Evolutionary conservation across 352 stramenopile genomes (phyloP), one percentile per base, ranked within the genome.

Genomic region (Globisporangium camurandrum): DNA sequence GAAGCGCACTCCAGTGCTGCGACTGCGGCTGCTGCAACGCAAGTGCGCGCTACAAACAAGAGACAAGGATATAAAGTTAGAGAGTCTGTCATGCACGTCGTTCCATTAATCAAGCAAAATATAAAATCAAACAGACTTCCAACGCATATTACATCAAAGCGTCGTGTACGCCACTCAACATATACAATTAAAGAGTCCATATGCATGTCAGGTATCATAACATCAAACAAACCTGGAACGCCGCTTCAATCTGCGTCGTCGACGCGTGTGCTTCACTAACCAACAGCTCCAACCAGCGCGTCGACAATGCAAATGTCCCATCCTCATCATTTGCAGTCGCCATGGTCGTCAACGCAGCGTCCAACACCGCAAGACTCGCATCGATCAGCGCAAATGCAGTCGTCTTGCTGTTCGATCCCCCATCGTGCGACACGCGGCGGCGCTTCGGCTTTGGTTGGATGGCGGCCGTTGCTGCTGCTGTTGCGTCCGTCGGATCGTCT

Each of bases 201-300:
- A n/a, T n/a, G n/a, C n/a, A n/a, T n/a, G n/a, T n/a, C n/a, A n/a
- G n/a, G n/a, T n/a, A n/a, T n/a, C n/a, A n/a, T 36, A 9, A 16
- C 4, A 10, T 30, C 39, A n/a, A 33, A 33, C 44, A 17, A 40
- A 70, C 62, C 62, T 73, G 54, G 51, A 86, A 86, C 30, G 62
- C 63, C n/a, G 59, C 55, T 11, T 82, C 66, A 7, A 87, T 67
- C 33, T 69, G 54, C 14, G 27, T 50, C 14, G 48, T 9, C 2
- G 28, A 59, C 3, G 46, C 61, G 19, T 42, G 34, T 27, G 31
- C 12, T 27, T 62, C 57, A 46, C 60, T 54, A 28, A 85, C 53
- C 28, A 82, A 62, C 30, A 89, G 60, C 60, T 90, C 58, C 14
- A 90, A 12, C 4, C 85, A 51, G 7, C 78, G 78, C 28, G 56